Conservation (phyloP, 1,139 yeast species). For the Candida freyschussii region DNA sequence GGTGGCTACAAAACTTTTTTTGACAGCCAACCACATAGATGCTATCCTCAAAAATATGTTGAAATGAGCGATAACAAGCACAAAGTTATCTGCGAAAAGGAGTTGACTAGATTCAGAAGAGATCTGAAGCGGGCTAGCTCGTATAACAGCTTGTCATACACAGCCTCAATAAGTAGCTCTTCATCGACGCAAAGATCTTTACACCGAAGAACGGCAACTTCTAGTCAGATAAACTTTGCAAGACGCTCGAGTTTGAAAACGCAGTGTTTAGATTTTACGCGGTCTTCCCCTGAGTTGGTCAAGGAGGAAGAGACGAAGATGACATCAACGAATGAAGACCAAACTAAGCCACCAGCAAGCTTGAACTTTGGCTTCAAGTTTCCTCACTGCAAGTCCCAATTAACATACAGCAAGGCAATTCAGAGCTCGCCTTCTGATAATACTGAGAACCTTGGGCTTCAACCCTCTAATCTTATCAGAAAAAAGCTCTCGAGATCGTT, state of each 20-base stretch:
- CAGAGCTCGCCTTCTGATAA: conserved; percentile 8
- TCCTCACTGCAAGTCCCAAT: conserved; percentile 14
- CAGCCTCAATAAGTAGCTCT: conserved; percentile 27
- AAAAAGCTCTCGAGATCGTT: conserved; percentile 21
- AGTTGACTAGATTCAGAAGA: conserved; percentile 63
- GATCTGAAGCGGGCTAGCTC: conserved; percentile 45
- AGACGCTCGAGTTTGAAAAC: conserved; percentile 19
- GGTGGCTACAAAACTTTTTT: conserved; percentile 88
- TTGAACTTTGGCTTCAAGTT: conserved; percentile 26
- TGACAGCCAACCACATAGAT: conserved; percentile 46
- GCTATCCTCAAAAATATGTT: conserved; percentile 74
- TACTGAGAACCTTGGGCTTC: conserved; percentile 1
- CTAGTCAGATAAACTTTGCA: conserved; percentile 11
- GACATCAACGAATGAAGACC: conserved; percentile 10
- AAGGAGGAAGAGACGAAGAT: conserved; percentile 1
- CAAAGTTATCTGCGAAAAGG: conserved; percentile 62
- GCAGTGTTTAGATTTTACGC: conserved; percentile 17
- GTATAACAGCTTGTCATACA: conserved; percentile 24
- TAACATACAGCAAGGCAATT: too few species aligned
- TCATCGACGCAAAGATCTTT: conserved; percentile 9
- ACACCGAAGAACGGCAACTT: conserved; percentile 24
- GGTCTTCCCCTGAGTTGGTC: conserved; percentile 9
- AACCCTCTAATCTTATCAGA: conserved; percentile 12
- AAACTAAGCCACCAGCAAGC: conserved; percentile 22
- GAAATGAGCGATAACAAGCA: conserved; percentile 82